Evolutionary conservation across 2,329 filamentous ascomycete genomes (phyloP), one percentile per base, ranked within the genome.

Genomic region (Tolypocladium tundrense): DNA sequence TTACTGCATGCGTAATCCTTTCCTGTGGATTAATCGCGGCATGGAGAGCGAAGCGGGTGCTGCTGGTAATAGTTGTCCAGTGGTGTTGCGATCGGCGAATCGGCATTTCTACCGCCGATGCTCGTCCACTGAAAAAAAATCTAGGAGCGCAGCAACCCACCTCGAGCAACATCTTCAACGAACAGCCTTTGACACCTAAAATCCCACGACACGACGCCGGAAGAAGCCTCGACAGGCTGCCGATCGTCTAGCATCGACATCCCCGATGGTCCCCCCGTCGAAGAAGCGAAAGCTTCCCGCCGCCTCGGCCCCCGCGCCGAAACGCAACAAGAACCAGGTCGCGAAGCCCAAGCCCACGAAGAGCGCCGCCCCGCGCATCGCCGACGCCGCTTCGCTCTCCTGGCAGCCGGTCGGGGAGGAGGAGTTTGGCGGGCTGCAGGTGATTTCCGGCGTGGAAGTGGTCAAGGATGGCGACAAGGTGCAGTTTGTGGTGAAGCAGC

Each of bases 361-460:
- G 53, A 60, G 1, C 55, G 42, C 59, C 21, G 42, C 59, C 24
- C 67, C 62, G 48, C 63, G 61, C 43, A 67, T 75, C 2, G 73
- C 82, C 27, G 73, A 76, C 50, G 71, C 77, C 37, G 72, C 78
- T 61, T 72, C 78, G 1, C 72, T 87, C 50, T 70, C 74, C 69
- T 87, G 84, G 84, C 77, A 81, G 64, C 86, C 93, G 52, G 90
- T 97, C 73, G 90, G 90, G n/a, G 91, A 95, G 62, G 91, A 95
- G 63, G 94, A 94, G 0, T 97, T 99, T 71, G 95, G 87, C 66
- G 91, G 90, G 0, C 75, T 99, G 1, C 91, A 99, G 67, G 92
- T 97, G 67, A 87, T 97, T 53, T 90, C 96, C 19, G 91, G 90
- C 55, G 90, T 99, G 1, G 89, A 96, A 37, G 80, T 99, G n/a